Evolutionary conservation across 2,329 filamentous ascomycete species (phyloP).

Genomic region (Venturia pyrina): DNA sequence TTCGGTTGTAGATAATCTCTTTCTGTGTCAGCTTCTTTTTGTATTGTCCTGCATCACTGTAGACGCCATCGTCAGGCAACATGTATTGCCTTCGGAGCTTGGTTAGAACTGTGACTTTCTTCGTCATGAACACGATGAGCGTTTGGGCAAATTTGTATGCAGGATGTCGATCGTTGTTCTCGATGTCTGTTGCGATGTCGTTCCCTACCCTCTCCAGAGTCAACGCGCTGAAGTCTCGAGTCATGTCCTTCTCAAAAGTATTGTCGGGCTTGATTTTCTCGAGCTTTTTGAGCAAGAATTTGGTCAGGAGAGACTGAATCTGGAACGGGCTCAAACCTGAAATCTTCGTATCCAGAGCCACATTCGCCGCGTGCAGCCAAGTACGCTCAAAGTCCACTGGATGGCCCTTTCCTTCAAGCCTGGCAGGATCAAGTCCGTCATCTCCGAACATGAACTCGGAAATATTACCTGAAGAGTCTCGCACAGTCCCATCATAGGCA

Average conservation of each 20-base stretch:
- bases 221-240: not conserved
- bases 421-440: constrained; percentile 87
- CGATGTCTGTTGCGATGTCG: not conserved
- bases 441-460: constrained; percentile 98
- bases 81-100: constrained; percentile 7
- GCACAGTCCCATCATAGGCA: constrained; percentile 88
- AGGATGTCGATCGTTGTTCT: not conserved
- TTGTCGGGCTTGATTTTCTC: not conserved
- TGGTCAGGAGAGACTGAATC: not conserved
- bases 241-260: not conserved
- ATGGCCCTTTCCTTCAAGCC: constrained; percentile 91
- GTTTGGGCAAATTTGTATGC: not conserved
- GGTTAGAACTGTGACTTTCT: not conserved
- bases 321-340: not conserved
- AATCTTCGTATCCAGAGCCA: not conserved
- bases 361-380: constrained; percentile 54
- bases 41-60: not conserved
- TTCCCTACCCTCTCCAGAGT: not conserved
- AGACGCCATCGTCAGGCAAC: not conserved
- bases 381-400: constrained; percentile 89
- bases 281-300: not conserved
- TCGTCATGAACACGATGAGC: not conserved
- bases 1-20: not conserved
- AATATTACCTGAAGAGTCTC: constrained; percentile 77
- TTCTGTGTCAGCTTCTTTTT: not conserved